phyloP scores from a whole-genome alignment of 2,329 filamentous ascomycete genomes.

The Chrysoporthe austroafricana region DNA sequence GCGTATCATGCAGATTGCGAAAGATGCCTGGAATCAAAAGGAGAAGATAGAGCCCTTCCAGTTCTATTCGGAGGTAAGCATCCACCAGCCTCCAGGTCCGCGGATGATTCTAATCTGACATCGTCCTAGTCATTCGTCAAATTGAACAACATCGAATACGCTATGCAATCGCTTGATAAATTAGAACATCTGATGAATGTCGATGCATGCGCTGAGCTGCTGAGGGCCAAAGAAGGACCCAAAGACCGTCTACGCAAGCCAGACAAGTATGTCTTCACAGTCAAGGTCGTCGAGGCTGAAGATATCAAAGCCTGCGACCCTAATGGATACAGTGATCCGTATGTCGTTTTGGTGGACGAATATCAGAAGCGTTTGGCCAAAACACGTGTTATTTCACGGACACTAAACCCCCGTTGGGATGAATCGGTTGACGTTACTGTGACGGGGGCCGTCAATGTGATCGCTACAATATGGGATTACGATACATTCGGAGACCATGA shows the following conservation, averaged over 20 bases:
- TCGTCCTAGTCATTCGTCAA: constrained; percentile 83
- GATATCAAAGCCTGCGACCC: constrained; percentile 98
- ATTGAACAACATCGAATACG: constrained; percentile 96
- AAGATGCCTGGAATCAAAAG: constrained; percentile 89
- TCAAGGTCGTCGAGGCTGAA: constrained; percentile 97
- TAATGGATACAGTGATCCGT: constrained; percentile 91
- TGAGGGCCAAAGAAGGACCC: constrained; percentile 73
- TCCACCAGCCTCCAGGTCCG: constrained; percentile 20
- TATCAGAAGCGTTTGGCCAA: constrained; percentile 97
- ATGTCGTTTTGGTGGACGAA: constrained; percentile 95
- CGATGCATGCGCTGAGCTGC: constrained; percentile 82
- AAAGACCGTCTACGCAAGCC: constrained; percentile 66
- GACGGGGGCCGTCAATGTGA: constrained; percentile 86
- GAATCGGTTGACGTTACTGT: constrained; percentile 97
- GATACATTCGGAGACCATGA: constrained; percentile 97
- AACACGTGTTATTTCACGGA: constrained; percentile 88
- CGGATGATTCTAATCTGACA: constrained; percentile 36
- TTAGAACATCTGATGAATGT: constrained; percentile 89
- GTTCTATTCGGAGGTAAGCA: constrained; percentile 83
- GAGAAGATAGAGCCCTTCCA: constrained; percentile 96
- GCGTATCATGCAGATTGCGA: constrained; percentile 89
- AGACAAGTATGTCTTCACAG: constrained; percentile 94
- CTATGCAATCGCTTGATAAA: constrained; percentile 88
- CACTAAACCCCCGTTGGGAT: constrained; percentile 93
- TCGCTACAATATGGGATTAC: constrained; percentile 98